Evolutionary conservation across 2,329 filamentous ascomycete species (phyloP), one percentile per base, ranked within the genome.

Genomic region (Claviceps sp.): DNA sequence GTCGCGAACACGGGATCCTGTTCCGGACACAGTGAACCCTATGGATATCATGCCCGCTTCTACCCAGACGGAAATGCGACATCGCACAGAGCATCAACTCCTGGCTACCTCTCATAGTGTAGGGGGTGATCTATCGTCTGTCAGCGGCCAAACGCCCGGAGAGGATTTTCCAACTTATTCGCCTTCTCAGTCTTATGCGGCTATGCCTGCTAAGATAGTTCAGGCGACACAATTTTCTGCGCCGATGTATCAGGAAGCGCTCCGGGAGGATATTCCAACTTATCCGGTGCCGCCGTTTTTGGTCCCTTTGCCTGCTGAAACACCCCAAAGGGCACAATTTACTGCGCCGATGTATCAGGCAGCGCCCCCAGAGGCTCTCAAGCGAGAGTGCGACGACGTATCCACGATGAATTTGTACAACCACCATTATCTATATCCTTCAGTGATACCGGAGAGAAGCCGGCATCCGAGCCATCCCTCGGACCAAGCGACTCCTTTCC

Each of bases 1-100:
- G 47, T 62, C 61, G 20, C 61, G 66, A 45, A 61, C 67, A 13
- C 50, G 52, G 4, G 57, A 66, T 47, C 64, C 72, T 38, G 65
- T 68, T 1, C 69, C 70, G 3, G 72, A 71, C 37, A 77, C 74
- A 4, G 73, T 75, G 9, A 77, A 77, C 42, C 75, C 75, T 0
- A 76, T 76, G 70, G 72, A 76, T 47, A 71, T 78, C 34, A 77
- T 76, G 75, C 71, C 68, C 5, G 63, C 68, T 3, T 65, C 63
- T 16, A 68, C 67, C 3, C 60, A 69, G 53, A 62, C 62, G 7
- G 68, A 70, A 53, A 52, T 65, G 29, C 68, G 64, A 62, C 62
- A 70, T 49, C 59, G 62, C 38, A 68, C 64, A 16, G 67, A 69
- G 53, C 64, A 67, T 50, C 61, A 68, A 51, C 58, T 70, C 39